A percentile compares a stretch with the other conserved stretches of the same genome.
These are phyloP conservation scores for Macrocystidia cucumis DNA, from an alignment of 1,284 basidiomycete genomes.

Conservation along the genomic window DNA sequence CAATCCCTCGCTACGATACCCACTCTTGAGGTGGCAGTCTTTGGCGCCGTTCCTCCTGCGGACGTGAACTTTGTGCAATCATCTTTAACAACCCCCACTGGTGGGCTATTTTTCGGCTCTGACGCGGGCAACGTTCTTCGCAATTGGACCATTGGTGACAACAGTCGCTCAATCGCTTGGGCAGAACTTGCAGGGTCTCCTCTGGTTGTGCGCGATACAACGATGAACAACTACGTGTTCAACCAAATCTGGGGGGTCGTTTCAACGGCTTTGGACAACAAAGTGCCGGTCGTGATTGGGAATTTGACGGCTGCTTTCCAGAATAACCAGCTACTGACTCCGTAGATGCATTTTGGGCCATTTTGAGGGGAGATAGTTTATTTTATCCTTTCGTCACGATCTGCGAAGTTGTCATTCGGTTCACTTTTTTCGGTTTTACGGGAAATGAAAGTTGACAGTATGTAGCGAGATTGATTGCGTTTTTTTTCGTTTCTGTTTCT, in stretches of 20 bases:
- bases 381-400: too few relatives aligned
- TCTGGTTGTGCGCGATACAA: conserved; percentile 39
- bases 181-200: conserved; percentile 41
- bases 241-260: conserved; percentile 43
- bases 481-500: too few relatives aligned
- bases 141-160: conserved; percentile 42
- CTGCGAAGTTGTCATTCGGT: too few relatives aligned
- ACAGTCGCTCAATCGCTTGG: conserved; percentile 37
- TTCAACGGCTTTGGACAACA: conserved; percentile 26
- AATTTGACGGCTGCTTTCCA: conserved; percentile 34
- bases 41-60: conserved; percentile 40
- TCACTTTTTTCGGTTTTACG: too few relatives aligned
- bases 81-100: conserved; percentile 42
- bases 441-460: too few relatives aligned
- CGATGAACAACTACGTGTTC: conserved; percentile 34
- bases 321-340: conserved; percentile 19
- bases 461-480: too few relatives aligned
- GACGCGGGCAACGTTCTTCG: conserved; percentile 37
- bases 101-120: conserved; percentile 53
- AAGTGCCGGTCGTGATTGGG: conserved; percentile 23
- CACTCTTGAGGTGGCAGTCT: conserved; percentile 50
- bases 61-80: conserved; percentile 43
- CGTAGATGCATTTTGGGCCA: conserved; percentile 14
- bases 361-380: too few relatives aligned
- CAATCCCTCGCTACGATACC: conserved; percentile 39